Evolutionary conservation across 2,329 filamentous ascomycete genomes (phyloP).

Genomic region (Colletotrichum sansevieriae): DNA sequence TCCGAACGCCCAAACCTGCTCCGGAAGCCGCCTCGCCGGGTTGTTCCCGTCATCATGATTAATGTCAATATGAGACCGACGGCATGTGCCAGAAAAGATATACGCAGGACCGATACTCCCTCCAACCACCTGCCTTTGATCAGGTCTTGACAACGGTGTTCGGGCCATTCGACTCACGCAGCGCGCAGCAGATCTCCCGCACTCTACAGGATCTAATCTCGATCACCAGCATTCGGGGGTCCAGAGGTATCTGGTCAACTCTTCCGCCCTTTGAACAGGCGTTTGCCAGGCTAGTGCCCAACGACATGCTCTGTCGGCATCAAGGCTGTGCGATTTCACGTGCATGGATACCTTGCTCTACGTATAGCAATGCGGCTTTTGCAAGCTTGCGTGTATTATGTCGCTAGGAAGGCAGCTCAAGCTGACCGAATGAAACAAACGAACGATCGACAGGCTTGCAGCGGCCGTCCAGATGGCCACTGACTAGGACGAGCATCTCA

Average conservation of each 20-base stretch:
- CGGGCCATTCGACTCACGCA: conserved; percentile 19
- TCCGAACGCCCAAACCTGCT: conserved; percentile 22
- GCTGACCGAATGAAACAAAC: conserved; percentile 1
- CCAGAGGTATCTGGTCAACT: conserved; percentile 21
- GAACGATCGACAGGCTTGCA: conserved; percentile 11
- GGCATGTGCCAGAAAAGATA: background rate
- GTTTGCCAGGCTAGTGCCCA: background rate
- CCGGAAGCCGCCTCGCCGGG: conserved; percentile 25
- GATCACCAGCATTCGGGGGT: conserved; percentile 21
- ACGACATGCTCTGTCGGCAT: background rate
- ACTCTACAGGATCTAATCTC: conserved; percentile 35
- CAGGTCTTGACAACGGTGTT: background rate
- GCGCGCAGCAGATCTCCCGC: conserved; percentile 35
- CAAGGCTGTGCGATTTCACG: conserved; percentile 5
- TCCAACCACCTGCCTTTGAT: background rate
- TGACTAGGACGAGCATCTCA: background rate
- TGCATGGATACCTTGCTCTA: conserved; percentile 1
- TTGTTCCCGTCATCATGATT: conserved; percentile 13
- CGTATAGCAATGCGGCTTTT: background rate
- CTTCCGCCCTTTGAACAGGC: background rate
- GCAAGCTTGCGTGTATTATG: conserved; percentile 3
- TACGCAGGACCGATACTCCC: conserved; percentile 1
- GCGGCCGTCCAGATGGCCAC: conserved; percentile 11
- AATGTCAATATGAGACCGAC: background rate
- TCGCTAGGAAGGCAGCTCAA: background rate